Conservation (phyloP, 2,329 filamentous ascomycete species). For the Pseudogymnoascus sp. region DNA sequence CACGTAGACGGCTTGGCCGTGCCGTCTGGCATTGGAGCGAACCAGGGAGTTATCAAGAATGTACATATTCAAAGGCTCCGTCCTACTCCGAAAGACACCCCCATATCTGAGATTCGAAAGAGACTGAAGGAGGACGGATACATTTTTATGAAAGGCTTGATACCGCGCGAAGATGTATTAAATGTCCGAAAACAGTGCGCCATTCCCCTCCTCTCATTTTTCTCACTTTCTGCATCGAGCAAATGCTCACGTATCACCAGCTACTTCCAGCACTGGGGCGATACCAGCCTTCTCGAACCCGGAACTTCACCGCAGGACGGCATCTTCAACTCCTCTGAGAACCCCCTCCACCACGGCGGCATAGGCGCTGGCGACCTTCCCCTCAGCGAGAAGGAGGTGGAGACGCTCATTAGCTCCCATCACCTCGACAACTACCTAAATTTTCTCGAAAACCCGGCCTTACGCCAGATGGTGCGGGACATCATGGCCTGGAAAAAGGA, state of each 20-base stretch:
- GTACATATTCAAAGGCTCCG: not conserved
- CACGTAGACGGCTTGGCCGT: not conserved
- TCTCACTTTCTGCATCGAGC: not conserved
- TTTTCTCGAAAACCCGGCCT: conserved; percentile 31
- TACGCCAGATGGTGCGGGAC: conserved; percentile 40
- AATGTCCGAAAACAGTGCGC: not conserved
- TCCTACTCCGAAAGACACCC: not conserved
- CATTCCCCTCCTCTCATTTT: not conserved
- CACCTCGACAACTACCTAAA: not conserved
- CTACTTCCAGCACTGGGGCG: conserved; percentile 46
- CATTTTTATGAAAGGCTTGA: not conserved
- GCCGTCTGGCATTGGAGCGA: not conserved
- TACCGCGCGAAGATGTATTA: conserved; percentile 1
- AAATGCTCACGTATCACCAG: not conserved
- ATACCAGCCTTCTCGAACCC: conserved; percentile 48
- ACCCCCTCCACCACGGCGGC: conserved; percentile 1
- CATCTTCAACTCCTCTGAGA: conserved; percentile 38
- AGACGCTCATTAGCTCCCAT: not conserved
- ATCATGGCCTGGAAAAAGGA: conserved; percentile 46
- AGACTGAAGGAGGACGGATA: not conserved
- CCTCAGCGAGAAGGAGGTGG: not conserved
- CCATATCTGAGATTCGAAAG: not conserved
- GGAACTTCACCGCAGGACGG: conserved; percentile 43
- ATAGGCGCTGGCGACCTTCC: not conserved
- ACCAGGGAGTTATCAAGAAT: conserved; percentile 2